A percentile compares a stretch with the other conserved stretches of the same genome.
These are phyloP conservation scores for Chimonanthus praecox DNA, from an alignment of 164 flowering plant genomes.

Conservation along the genomic window DNA sequence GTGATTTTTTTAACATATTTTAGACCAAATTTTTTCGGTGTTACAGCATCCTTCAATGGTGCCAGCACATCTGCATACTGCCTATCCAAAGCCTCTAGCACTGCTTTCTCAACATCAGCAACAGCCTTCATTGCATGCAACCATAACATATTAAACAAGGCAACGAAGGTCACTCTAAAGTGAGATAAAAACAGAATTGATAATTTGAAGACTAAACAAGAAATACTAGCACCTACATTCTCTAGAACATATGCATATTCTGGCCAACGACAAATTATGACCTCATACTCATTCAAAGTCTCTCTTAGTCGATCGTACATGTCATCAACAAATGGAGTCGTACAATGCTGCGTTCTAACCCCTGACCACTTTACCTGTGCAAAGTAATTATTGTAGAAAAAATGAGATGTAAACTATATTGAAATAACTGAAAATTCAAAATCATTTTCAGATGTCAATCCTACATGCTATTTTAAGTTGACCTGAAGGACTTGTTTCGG, in stretches of 20 bases:
- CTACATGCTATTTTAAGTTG: too few species aligned
- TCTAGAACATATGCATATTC: constrained; percentile 78
- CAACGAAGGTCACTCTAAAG: not conserved
- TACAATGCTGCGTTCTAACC: constrained; percentile 76
- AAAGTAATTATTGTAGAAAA: constrained; percentile 11
- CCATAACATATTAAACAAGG: constrained; percentile 9
- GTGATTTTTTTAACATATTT: constrained; percentile 90
- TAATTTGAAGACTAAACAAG: not conserved
- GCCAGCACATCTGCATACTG: constrained; percentile 84
- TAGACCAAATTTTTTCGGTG: constrained; percentile 74
- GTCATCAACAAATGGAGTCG: constrained; percentile 92
- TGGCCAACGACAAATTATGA: constrained; percentile 93
- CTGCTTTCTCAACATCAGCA: constrained; percentile 88
- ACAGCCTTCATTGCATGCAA: constrained; percentile 47
- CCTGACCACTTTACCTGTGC: constrained; percentile 94
- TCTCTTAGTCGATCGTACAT: constrained; percentile 86
- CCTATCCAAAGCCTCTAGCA: constrained; percentile 82
- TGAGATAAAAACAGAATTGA: not conserved
- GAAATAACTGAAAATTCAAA: not conserved
- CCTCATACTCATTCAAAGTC: constrained; percentile 69
- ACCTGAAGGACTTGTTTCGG: too few species aligned
- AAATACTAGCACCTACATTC: constrained; percentile 45
- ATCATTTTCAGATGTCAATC: not conserved
- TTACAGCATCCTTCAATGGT: constrained; percentile 75
- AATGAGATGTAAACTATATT: not conserved